Conservation (phyloP, 2,329 filamentous ascomycete genomes). For the Fusarium brachygibbosum region DNA sequence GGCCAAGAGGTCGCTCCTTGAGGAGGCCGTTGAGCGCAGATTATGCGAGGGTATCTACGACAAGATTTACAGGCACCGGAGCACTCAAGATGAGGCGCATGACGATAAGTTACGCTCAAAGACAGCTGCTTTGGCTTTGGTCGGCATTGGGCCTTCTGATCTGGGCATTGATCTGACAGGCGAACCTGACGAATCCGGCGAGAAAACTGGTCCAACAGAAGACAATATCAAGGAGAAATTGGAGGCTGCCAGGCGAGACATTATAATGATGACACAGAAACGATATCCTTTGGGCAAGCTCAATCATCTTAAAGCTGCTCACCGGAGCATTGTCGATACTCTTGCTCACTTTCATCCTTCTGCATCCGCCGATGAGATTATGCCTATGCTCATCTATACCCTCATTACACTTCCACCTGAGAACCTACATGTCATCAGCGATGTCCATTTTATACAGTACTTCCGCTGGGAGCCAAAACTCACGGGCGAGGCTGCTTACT, state of each 20-base stretch:
- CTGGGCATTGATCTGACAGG: slow-evolving; percentile 81
- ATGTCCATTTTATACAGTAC: slow-evolving; percentile 92
- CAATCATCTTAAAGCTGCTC: slow-evolving; percentile 86
- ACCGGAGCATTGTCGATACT: slow-evolving; percentile 95
- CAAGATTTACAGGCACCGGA: slow-evolving; percentile 90
- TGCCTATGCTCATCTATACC: slow-evolving; percentile 96
- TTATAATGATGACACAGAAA: slow-evolving; percentile 87
- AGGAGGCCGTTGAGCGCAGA: slow-evolving; percentile 91
- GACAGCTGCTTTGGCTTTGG: slow-evolving; percentile 88
- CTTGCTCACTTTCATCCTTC: slow-evolving; percentile 76
- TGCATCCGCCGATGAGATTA: slow-evolving; percentile 95
- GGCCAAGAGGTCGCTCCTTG: slow-evolving; percentile 79
- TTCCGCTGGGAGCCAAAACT: slow-evolving; percentile 90
- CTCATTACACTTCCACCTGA: slow-evolving; percentile 91
- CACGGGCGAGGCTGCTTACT: slow-evolving; percentile 95
- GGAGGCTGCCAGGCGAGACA: slow-evolving; percentile 74
- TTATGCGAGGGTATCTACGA: slow-evolving; percentile 88
- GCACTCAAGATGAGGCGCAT: slow-evolving; percentile 91
- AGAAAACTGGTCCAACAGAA: slow-evolving; percentile 70
- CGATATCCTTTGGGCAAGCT: slow-evolving; percentile 92
- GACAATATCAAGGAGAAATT: slow-evolving; percentile 81
- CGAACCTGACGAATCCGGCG: slow-evolving; percentile 66
- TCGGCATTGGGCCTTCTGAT: slow-evolving; percentile 90
- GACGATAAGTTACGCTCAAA: slow-evolving; percentile 96
- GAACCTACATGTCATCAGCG: slow-evolving; percentile 90